These are phyloP conservation scores for Fusarium sp. DNA, from an alignment of 2,329 filamentous ascomycete genomes.

Conservation along the genomic window DNA sequence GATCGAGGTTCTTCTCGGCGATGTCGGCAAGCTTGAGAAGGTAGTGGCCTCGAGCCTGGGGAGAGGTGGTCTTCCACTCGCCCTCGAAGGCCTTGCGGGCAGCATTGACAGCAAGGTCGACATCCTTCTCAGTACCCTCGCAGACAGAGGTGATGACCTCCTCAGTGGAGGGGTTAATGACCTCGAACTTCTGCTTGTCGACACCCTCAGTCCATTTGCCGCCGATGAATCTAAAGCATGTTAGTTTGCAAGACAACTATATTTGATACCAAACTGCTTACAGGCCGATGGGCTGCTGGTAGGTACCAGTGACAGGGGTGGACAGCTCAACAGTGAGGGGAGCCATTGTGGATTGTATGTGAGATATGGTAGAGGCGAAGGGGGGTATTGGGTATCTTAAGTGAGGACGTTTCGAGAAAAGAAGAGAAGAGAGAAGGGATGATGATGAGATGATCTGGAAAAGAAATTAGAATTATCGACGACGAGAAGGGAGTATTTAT, in stretches of 20 bases:
- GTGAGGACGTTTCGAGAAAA: constrained; percentile 28
- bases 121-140: constrained; percentile 90
- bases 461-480: constrained; percentile 22
- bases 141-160: constrained; percentile 85
- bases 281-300: constrained; percentile 73
- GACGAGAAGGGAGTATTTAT: constrained; percentile 48
- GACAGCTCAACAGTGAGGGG: constrained; percentile 71
- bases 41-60: constrained; percentile 76
- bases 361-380: constrained; percentile 13
- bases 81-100: constrained; percentile 89
- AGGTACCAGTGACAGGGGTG: constrained; percentile 74
- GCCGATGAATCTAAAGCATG: constrained; percentile 80
- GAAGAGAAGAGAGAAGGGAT: constrained; percentile 16
- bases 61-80: constrained; percentile 75
- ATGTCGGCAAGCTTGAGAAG: constrained; percentile 84
- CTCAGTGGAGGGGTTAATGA: constrained; percentile 89
- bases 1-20: constrained; percentile 80
- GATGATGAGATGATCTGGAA: constrained; percentile 46
- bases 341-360: constrained; percentile 44
- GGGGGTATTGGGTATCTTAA: constrained; percentile 44
- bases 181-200: constrained; percentile 91
- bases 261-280: constrained; percentile 55
- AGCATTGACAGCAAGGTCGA: constrained; percentile 83
- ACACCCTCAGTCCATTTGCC: constrained; percentile 85
- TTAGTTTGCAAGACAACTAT: constrained; percentile 37